Conservation (phyloP, 2,329 filamentous ascomycete genomes). For the Aspergillus alliaceus region DNA sequence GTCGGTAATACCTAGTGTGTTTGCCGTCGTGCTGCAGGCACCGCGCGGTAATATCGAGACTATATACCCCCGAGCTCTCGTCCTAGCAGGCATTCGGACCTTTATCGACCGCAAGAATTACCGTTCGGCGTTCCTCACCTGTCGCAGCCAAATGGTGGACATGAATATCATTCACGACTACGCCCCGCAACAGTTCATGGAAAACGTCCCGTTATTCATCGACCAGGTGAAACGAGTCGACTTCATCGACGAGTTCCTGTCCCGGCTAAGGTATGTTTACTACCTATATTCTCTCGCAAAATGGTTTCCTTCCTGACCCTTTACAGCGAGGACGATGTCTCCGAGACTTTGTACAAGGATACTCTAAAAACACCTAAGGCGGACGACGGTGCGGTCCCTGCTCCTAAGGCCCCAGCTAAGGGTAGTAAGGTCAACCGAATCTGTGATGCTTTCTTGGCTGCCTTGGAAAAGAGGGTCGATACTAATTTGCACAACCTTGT, state of each 20-base stretch:
- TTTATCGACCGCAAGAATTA: constrained; percentile 82
- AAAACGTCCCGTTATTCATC: constrained; percentile 72
- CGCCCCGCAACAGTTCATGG: constrained; percentile 80
- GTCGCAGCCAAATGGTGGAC: constrained; percentile 89
- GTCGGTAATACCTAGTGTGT: constrained; percentile 83
- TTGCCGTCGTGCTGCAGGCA: constrained; percentile 88
- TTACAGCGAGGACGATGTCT: constrained; percentile 78
- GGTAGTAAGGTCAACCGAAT: constrained; percentile 77
- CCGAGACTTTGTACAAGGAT: constrained; percentile 89
- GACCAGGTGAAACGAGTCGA: constrained; percentile 79
- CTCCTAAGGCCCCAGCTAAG: constrained; percentile 22
- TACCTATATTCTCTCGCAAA: background rate
- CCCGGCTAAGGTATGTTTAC: constrained; percentile 67
- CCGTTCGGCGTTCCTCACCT: constrained; percentile 78
- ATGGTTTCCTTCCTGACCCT: constrained; percentile 27
- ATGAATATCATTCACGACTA: constrained; percentile 98
- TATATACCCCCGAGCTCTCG: constrained; percentile 87
- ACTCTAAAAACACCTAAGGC: constrained; percentile 59
- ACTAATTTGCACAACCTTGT: constrained; percentile 85
- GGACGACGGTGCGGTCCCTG: constrained; percentile 10
- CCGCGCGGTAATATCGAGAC: constrained; percentile 94
- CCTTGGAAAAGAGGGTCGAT: constrained; percentile 61
- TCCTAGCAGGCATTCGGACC: constrained; percentile 82
- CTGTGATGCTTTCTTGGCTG: constrained; percentile 77
- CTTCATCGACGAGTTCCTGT: constrained; percentile 87